Base-by-base conservation (phyloP, 2,329 filamentous ascomycete species). In the Xylaria arbuscula region DNA sequence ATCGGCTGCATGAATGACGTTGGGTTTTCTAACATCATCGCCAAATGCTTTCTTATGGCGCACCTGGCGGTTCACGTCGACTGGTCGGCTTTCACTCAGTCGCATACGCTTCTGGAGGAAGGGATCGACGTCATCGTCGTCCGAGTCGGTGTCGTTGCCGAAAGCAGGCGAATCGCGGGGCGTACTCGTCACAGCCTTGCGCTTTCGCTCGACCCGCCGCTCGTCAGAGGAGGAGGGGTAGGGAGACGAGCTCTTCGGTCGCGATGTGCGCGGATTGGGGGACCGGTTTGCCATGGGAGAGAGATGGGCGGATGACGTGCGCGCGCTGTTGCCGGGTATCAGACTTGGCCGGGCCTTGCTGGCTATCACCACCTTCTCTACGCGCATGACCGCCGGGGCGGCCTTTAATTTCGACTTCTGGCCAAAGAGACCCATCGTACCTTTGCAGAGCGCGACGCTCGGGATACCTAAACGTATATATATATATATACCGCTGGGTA, bases 1-100 rank as follows among this genome's bases (percentile, higher is more conserved):
- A 71, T 89, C 83, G 4, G 84, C 84, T 4, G 88, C 88, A 72
- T 91, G 88, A 34, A 90, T 85, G 66, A 90, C 84, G 40, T 78
- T 76, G 42, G 83, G 78, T 28, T 79, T 80, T 48, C 81, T 79
- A 48, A 81, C 75, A 8, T 80, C 78, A 45, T 80, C 81, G 62
- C 83, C 81, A 64, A 85, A 86, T 3, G 84, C 83, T 63, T 79
- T 80, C 45, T 81, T 77, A 69, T 84, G 83, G 67, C 81, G 80
- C 64, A 88, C 72, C 73, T 79, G 79, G 70, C 85, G 83, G 66
- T 83, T 85, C 6, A 82, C 77, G 72, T 88, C 85, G 48, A 82
- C 76, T 24, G 80, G 79, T 55, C 79, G 78, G 51, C 81, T 80
- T 50, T 83, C 81, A 48, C 79, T 79, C 19, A 76, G 76, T 71